These are phyloP conservation scores for Neocatenulostroma microsporum DNA, from an alignment of 2,329 filamentous ascomycete genomes.

Conservation along the genomic window DNA sequence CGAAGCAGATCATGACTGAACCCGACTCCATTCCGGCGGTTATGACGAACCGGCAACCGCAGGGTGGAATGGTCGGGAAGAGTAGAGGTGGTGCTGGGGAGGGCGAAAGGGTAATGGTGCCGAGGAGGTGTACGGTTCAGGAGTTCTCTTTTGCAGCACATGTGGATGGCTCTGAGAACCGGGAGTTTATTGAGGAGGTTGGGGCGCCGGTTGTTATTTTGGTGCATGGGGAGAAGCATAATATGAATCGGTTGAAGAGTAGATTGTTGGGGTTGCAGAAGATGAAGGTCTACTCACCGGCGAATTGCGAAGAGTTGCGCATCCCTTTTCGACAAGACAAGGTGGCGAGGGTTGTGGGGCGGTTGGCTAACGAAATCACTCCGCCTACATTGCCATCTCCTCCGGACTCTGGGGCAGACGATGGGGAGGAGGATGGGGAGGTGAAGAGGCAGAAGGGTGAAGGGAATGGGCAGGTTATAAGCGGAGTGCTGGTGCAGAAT, in stretches of 20 bases:
- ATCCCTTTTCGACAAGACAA: conserved; percentile 97
- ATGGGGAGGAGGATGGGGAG: conserved; percentile 29
- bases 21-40: conserved; percentile 91
- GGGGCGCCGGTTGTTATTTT: conserved; percentile 88
- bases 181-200: conserved; percentile 94
- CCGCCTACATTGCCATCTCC: conserved; percentile 50
- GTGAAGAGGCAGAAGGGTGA: too few relatives aligned
- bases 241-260: conserved; percentile 95
- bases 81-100: conserved; percentile 43
- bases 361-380: conserved; percentile 67
- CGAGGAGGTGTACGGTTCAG: conserved; percentile 81
- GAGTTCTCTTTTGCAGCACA: conserved; percentile 96
- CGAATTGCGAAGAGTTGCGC: conserved; percentile 88
- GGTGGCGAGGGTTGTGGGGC: conserved; percentile 89
- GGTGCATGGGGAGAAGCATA: conserved; percentile 93
- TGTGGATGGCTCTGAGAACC: conserved; percentile 90
- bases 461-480: conserved; percentile 57
- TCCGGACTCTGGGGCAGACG: conserved; percentile 31
- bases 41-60: conserved; percentile 52
- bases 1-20: conserved; percentile 88
- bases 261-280: conserved; percentile 89
- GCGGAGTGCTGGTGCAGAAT: conserved; percentile 89
- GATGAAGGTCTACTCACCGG: conserved; percentile 83
- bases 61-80: conserved; percentile 33
- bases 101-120: conserved; percentile 80